Evolutionary conservation across 2,329 filamentous ascomycete genomes (phyloP).

Genomic region (Pseudonectria foliicola): DNA sequence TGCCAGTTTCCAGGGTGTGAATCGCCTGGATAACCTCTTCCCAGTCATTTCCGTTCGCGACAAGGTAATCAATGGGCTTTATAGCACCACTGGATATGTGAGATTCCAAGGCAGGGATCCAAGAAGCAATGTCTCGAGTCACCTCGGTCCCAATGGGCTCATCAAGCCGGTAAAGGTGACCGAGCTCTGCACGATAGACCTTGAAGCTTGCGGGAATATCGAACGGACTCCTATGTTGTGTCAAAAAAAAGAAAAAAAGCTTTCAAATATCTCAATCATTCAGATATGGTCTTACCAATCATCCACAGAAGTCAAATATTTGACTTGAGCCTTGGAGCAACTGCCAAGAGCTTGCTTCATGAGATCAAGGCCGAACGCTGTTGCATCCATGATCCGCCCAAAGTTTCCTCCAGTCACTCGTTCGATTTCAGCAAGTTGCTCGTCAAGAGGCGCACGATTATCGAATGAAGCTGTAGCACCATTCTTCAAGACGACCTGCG

Average conservation of each 20-base stretch:
- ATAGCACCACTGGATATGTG: slow-evolving; percentile 17
- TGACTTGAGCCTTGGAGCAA: slow-evolving; percentile 15
- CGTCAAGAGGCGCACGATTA: slow-evolving; percentile 19
- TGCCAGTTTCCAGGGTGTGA: slow-evolving; percentile 14
- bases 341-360: slow-evolving; percentile 24
- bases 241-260: no score
- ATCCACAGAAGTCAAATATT: slow-evolving; percentile 28
- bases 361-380: slow-evolving; percentile 19
- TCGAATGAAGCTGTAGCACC: slow-evolving; percentile 28
- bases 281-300: slow-evolving; percentile 23
- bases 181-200: slow-evolving; percentile 19
- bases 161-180: slow-evolving; percentile 15
- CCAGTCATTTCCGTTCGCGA: slow-evolving; percentile 18
- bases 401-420: slow-evolving; percentile 28
- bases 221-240: slow-evolving; percentile 15
- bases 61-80: slow-evolving; percentile 16
- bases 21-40: slow-evolving; percentile 16
- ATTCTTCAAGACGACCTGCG: slow-evolving; percentile 18
- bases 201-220: slow-evolving; percentile 15
- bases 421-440: slow-evolving; percentile 25
- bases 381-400: slow-evolving; percentile 27
- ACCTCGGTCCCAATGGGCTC: slow-evolving; percentile 9
- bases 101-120: slow-evolving; percentile 16
- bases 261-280: neutral
- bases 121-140: slow-evolving; percentile 7